A percentile compares a stretch with the other conserved stretches of the same genome.
Conservation (phyloP, 495 filamentous ascomycete species). For the Xylaria nigripes region DNA sequence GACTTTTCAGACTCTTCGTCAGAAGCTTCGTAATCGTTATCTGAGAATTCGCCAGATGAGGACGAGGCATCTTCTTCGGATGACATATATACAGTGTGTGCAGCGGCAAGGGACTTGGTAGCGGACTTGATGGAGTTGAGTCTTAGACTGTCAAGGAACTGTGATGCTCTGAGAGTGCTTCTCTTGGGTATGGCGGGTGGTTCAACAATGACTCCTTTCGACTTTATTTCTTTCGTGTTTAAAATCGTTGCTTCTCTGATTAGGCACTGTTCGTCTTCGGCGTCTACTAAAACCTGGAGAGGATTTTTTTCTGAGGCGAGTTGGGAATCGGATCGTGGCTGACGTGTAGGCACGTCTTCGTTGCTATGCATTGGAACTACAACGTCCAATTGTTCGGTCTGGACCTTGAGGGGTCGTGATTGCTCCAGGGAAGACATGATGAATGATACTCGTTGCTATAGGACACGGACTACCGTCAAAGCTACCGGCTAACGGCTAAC, state of each 20-base stretch:
- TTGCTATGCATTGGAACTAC: constrained; percentile 9
- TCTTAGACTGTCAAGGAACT: constrained; percentile 36
- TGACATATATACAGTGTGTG: constrained; percentile 42
- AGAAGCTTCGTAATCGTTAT: constrained; percentile 40
- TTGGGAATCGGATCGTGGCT: constrained; percentile 16
- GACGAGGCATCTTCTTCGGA: constrained; percentile 46
- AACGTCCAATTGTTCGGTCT: constrained; percentile 1
- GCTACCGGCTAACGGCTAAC: constrained; percentile 15
- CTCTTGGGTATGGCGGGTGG: constrained; percentile 31
- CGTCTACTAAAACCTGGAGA: constrained; percentile 19
- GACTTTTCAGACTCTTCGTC: constrained; percentile 30
- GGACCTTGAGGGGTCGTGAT: constrained; percentile 6
- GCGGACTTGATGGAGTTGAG: constrained; percentile 27
- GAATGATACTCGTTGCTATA: background rate
- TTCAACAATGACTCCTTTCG: constrained; percentile 22
- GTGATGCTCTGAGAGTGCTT: constrained; percentile 37
- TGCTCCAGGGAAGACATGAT: constrained; percentile 22
- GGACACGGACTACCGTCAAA: constrained; percentile 1
- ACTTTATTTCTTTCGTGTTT: constrained; percentile 19
- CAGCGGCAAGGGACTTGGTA: constrained; percentile 24
- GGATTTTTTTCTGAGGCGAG: constrained; percentile 17
- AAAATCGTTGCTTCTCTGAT: constrained; percentile 23
- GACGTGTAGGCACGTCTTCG: constrained; percentile 10
- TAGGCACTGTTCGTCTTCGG: constrained; percentile 21
- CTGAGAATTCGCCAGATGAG: constrained; percentile 43